phyloP scores from a whole-genome alignment of 192 early-diverging fungal species.

The Backusella tuberculispora region DNA sequence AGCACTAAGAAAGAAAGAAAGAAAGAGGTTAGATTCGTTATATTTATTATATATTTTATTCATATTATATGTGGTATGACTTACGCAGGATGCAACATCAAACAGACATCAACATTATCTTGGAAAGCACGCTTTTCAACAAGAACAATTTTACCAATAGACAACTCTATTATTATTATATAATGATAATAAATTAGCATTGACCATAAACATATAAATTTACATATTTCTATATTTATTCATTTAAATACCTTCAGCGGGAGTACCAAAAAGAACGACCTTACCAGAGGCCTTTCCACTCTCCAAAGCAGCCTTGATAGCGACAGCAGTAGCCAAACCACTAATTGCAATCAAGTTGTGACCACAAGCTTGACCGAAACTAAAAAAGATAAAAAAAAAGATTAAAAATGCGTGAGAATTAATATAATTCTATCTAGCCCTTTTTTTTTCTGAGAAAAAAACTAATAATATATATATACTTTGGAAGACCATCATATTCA shows the following conservation, averaged over 20 bases:
- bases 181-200: not conserved
- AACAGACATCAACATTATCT: conserved; percentile 63
- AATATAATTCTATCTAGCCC: not conserved
- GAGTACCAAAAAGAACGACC: conserved; percentile 75
- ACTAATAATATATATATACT: conserved; percentile 16
- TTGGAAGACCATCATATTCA: conserved; percentile 76
- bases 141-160: conserved; percentile 76
- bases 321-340: conserved; percentile 62
- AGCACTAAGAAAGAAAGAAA: conserved; percentile 34
- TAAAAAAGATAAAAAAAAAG: conserved; percentile 15
- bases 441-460: not conserved
- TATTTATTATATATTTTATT: not conserved
- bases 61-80: conserved; percentile 14
- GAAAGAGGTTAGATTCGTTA: not conserved
- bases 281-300: conserved; percentile 50
- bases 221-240: not conserved
- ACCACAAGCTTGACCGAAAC: conserved; percentile 58
- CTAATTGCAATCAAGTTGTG: conserved; percentile 75
- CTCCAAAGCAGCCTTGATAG: conserved; percentile 48
- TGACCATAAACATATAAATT: not conserved
- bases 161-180: conserved; percentile 45
- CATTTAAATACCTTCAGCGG: conserved; percentile 62
- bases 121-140: conserved; percentile 72
- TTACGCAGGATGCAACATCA: conserved; percentile 83
- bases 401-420: not conserved